Evolutionary conservation across 306 rosid species (phyloP), one percentile per base, ranked within the genome.

Genomic region (Vachellia pachyceras): DNA sequence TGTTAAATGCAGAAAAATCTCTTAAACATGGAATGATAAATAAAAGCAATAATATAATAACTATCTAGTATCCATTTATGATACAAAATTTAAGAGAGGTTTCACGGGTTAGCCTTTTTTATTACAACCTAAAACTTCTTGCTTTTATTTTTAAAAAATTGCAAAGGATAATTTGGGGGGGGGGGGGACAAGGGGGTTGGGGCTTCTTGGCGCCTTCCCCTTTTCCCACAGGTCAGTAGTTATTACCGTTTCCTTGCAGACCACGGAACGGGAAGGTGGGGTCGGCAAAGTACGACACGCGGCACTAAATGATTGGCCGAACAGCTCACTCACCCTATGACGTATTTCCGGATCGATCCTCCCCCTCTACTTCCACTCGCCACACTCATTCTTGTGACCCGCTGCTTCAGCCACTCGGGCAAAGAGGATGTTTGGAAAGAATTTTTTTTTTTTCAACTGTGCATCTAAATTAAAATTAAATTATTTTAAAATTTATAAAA

Each of bases 321-420:
- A 58, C 80, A 50, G 3, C 60, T 1, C 82, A 82, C 63, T 6
- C 25, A 10, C 12, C 52, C 11, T 17, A 71, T 36, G 1, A 1
- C 2, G 33, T 25, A 18, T 50, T 20, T 29, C 64, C 14, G 13
- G 40, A 2, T 33, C 1, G 10, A 46, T 10, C 23, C 82, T 12
- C 69, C 87, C 36, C 14, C 70, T 75, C 7, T 69, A 58, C 81
- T 84, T 90, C 47, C 39, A 3, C 5, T 4, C 15, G 1, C 39
- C 25, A n/a, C 50, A n/a, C 50, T 12, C 14, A 14, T 1, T 37
- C 17, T 29, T 22, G 23, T 2, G 45, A 5, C 23, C 2, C 9
- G 9, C 68, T 13, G 41, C 69, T 33, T 12, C 69, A 33, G 69
- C 17, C 23, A 35, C 3, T 12, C 0, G 69, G 4, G 1, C 22